Conservation (phyloP, 768 basidiomycete species). For the Calocybe indica region DNA sequence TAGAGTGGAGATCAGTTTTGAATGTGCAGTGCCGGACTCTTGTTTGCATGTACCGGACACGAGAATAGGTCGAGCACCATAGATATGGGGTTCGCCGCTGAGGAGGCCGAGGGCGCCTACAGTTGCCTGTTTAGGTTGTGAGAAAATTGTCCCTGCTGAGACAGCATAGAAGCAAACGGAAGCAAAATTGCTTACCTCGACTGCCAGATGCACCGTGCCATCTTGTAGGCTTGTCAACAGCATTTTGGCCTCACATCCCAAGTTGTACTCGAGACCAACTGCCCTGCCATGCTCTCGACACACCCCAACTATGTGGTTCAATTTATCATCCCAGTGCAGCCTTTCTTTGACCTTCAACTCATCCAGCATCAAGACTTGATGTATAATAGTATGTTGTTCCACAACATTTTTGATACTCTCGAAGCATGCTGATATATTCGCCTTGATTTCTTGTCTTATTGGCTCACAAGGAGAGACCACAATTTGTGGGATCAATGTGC, state of each 20-base stretch:
- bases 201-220: conserved; percentile 8
- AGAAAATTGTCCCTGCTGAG: neutral
- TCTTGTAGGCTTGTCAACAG: conserved; percentile 1
- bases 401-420: conserved; percentile 4
- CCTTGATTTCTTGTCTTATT: conserved; percentile 8
- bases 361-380: conserved; percentile 15
- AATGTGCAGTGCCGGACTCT: conserved; percentile 9
- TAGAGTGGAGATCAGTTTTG: neutral
- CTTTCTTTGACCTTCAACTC: conserved; percentile 14
- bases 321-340: conserved; percentile 12
- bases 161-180: neutral
- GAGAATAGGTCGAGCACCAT: conserved; percentile 15
- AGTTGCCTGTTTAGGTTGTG: conserved; percentile 11
- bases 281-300: conserved; percentile 15
- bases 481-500: conserved; percentile 4
- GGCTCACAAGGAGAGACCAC: conserved; percentile 5
- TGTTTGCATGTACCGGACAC: conserved; percentile 20
- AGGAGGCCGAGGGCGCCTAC: conserved; percentile 17
- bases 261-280: conserved; percentile 9
- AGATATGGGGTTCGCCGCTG: conserved; percentile 10
- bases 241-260: conserved; percentile 4
- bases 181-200: conserved; percentile 8
- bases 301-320: conserved; percentile 14
- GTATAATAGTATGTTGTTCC: neutral
- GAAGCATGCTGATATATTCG: conserved; percentile 12